A percentile compares a stretch with the other conserved stretches of the same genome.
Evolutionary conservation across 495 filamentous ascomycete species (phyloP).

Genomic region (Rostrohypoxylon terebratum): DNA sequence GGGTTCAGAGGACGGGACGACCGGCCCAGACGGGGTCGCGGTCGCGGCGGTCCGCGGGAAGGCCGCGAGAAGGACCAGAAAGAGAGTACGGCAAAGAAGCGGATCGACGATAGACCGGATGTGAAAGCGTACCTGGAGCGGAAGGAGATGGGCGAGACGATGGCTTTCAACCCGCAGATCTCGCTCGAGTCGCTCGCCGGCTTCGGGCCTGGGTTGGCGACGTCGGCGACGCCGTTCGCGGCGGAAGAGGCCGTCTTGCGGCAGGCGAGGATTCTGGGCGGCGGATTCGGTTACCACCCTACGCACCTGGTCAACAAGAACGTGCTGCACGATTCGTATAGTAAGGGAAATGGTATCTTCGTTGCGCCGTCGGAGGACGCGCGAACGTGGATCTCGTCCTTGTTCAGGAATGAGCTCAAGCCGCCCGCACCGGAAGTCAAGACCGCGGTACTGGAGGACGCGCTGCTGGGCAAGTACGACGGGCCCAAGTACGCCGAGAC

Average conservation of each 20-base stretch:
- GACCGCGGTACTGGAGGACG: slow-evolving; percentile 53
- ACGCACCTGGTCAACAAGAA: not conserved
- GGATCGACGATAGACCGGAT: not conserved
- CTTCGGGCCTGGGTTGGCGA: slow-evolving; percentile 37
- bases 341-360: slow-evolving; percentile 31
- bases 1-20: slow-evolving; percentile 28
- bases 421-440: slow-evolving; percentile 44
- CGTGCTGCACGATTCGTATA: slow-evolving; percentile 16
- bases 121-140: slow-evolving; percentile 33
- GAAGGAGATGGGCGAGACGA: slow-evolving; percentile 23
- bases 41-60: not conserved
- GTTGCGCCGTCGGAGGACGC: slow-evolving; percentile 34
- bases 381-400: slow-evolving; percentile 25
- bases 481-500: slow-evolving; percentile 46
- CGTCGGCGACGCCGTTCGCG: slow-evolving; percentile 23
- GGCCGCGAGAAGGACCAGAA: no score
- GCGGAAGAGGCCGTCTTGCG: slow-evolving; percentile 41
- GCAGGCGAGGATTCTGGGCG: slow-evolving; percentile 44
- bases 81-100: no score
- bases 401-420: slow-evolving; percentile 21
- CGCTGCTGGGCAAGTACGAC: slow-evolving; percentile 58
- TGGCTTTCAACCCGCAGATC: slow-evolving; percentile 36
- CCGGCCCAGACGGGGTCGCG: slow-evolving; percentile 27
- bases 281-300: slow-evolving; percentile 37
- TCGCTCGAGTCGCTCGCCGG: slow-evolving; percentile 35